Base-by-base conservation (phyloP, 2,329 filamentous ascomycete species). In the Westerdykella sp. region DNA sequence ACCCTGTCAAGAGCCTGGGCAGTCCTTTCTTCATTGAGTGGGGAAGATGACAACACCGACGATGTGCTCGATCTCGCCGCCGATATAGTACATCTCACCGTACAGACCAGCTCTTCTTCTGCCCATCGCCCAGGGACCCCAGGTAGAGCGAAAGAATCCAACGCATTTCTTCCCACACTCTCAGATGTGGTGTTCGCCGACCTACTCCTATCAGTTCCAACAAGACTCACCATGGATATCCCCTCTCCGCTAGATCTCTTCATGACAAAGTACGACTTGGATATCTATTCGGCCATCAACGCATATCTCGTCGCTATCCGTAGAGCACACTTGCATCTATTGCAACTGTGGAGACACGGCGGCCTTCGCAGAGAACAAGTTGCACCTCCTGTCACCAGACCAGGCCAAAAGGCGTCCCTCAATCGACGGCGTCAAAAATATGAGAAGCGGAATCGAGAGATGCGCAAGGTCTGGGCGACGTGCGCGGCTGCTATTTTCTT, bases 391-490 rank as follows among this genome's bases (percentile, higher is more conserved):
- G n/a, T 18, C 32, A 35, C 32, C 10, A 9, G 32, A 35, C 79
- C 81, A 37, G 75, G 77, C 1, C 80, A 83, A 25, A 74, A 79
- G 45, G 73, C 76, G 14, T 77, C 79, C 47, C 76, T 87, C 13
- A 72, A 71, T 21, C 70, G 78, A 16, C 75, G 85, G 10, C 78
- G 88, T 22, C 70, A 78, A 53, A 78, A 85, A 40, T 79, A 82
- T 52, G 79, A 80, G 21, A 62, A 71, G 13, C 77, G 91, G 14
- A 76, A 78, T 4, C 73, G 75, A 28, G 76, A 79, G 0, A 85
- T 95, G 76, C 81, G 93, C 13, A 84, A 82, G 49, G 79, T 91
- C 1, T 98, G 93, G 93, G 91, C 89, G 0, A 94, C 87, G 0
- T 84, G 85, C 54, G 89, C 86, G 58, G 86, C 89, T 2, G 84